phyloP scores from a whole-genome alignment of 495 filamentous ascomycete genomes.

The Tuber calosporum region DNA sequence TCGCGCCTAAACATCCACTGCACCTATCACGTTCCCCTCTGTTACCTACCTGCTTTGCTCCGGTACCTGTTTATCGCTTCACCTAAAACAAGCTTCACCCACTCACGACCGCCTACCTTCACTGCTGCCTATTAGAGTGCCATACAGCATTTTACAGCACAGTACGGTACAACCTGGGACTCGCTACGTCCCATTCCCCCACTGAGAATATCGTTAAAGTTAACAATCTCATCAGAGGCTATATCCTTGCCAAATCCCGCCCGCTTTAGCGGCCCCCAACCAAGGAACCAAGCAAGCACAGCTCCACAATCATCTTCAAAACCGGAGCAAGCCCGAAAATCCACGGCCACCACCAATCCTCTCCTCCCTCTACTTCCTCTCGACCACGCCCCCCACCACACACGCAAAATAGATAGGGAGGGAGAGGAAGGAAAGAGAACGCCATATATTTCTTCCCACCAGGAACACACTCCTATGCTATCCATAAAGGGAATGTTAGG shows the following conservation, averaged over 20 bases:
- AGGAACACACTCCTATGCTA: conserved; percentile 16
- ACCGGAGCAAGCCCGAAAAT: not conserved
- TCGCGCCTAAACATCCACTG: not conserved
- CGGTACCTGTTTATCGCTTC: not conserved
- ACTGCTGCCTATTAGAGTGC: not conserved
- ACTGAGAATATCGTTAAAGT: not conserved
- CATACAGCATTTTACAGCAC: not conserved
- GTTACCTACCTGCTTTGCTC: not conserved
- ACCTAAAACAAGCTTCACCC: not conserved
- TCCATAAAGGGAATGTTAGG: conserved; percentile 33
- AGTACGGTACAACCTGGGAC: not conserved
- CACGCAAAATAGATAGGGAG: not conserved
- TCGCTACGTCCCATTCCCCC: not conserved
- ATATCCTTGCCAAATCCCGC: not conserved
- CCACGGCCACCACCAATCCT: not conserved
- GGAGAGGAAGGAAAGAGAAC: not conserved
- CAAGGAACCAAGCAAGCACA: not conserved
- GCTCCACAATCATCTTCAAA: not conserved
- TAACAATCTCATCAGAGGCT: not conserved
- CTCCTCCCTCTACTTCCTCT: not conserved
- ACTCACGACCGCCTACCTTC: not conserved
- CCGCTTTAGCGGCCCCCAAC: not conserved
- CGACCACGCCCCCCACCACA: not conserved
- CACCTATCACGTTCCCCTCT: not conserved
- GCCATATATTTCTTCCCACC: not conserved